Percentiles rank a stretch among this genome's conserved stretches.
phyloP scores from a whole-genome alignment of 352 stramenopile genomes.

The Phytophthora colocasiae region DNA sequence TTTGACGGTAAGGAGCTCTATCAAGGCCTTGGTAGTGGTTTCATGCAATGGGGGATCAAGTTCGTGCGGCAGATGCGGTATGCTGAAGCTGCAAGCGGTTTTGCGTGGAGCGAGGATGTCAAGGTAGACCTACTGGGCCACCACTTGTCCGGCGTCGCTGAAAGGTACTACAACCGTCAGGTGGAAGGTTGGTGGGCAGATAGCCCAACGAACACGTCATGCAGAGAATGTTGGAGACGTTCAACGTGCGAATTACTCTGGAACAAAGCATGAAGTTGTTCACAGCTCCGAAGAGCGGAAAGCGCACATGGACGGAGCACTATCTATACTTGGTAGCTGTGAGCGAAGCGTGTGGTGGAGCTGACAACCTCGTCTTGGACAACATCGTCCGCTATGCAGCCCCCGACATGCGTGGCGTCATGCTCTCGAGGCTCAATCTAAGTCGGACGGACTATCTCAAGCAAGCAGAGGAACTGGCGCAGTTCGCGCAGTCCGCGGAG shows the following conservation, averaged over 20 bases:
- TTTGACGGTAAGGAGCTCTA: slow-evolving; percentile 32
- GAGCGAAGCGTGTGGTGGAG: slow-evolving; percentile 14
- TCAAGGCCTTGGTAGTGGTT: slow-evolving; percentile 5
- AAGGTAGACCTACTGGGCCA: slow-evolving; percentile 14
- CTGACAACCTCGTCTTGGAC: slow-evolving; percentile 13
- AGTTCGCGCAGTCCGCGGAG: slow-evolving; percentile 27
- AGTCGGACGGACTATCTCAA: slow-evolving; percentile 13
- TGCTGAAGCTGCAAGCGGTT: background rate
- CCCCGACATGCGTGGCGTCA: background rate
- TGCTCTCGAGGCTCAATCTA: slow-evolving; percentile 16
- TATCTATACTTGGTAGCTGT: slow-evolving; percentile 27
- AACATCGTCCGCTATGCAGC: slow-evolving; percentile 37
- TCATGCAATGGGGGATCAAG: slow-evolving; percentile 4
- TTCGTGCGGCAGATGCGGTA: slow-evolving; percentile 9
- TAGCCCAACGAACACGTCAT: slow-evolving; percentile 16
- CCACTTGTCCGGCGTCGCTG: slow-evolving; percentile 2
- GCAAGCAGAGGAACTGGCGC: slow-evolving; percentile 29
- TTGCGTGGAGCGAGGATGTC: slow-evolving; percentile 2
- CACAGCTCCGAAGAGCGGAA: slow-evolving; percentile 10
- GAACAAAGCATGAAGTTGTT: slow-evolving; percentile 27
- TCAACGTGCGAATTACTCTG: slow-evolving; percentile 20
- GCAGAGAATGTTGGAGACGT: slow-evolving; percentile 16
- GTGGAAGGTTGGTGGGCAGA: slow-evolving; percentile 20
- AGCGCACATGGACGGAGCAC: slow-evolving; percentile 21
- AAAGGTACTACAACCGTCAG: slow-evolving; percentile 26